A percentile compares a stretch with the other conserved stretches of the same genome.
These are phyloP conservation scores for Trypanosoma mega DNA, from an alignment of 208 protist species.

Conservation along the genomic window DNA sequence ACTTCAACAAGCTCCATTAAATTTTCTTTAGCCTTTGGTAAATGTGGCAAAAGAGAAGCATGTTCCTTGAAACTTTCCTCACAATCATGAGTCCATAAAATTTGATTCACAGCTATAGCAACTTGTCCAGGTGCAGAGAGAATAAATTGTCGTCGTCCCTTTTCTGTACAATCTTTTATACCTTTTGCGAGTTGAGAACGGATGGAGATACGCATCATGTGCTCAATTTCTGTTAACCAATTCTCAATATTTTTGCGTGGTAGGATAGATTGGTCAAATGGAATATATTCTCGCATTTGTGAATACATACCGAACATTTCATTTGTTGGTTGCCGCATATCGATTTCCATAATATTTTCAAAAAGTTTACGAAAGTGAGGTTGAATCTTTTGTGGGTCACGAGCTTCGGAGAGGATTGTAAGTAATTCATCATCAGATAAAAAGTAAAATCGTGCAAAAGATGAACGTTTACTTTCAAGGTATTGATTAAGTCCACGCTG, in stretches of 20 bases:
- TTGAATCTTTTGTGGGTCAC: conserved; percentile 94
- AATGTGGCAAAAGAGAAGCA: conserved; percentile 81
- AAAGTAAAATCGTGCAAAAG: conserved; percentile 94
- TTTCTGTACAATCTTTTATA: conserved; percentile 71
- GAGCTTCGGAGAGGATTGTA: conserved; percentile 94
- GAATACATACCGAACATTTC: conserved; percentile 96
- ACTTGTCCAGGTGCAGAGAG: conserved; percentile 87
- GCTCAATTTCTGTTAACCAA: conserved; percentile 97
- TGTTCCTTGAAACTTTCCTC: conserved; percentile 76
- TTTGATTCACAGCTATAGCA: conserved; percentile 91
- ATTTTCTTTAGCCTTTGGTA: conserved; percentile 82
- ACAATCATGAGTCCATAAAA: conserved; percentile 95
- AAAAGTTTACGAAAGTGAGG: conserved; percentile 96
- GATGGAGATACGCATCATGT: conserved; percentile 94
- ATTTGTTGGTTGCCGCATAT: conserved; percentile 87
- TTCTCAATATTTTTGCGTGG: conserved; percentile 96
- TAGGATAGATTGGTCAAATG: conserved; percentile 90
- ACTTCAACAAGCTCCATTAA: conserved; percentile 89
- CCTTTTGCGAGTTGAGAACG: conserved; percentile 83
- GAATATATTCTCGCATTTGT: conserved; percentile 94
- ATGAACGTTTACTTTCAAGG: conserved; percentile 94
- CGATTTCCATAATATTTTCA: conserved; percentile 93
- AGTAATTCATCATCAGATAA: conserved; percentile 93
- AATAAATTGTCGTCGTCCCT: conserved; percentile 78
- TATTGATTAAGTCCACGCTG: conserved; percentile 96